Conservation (phyloP, 2,329 filamentous ascomycete species). For the Cladosporium colombiae region DNA sequence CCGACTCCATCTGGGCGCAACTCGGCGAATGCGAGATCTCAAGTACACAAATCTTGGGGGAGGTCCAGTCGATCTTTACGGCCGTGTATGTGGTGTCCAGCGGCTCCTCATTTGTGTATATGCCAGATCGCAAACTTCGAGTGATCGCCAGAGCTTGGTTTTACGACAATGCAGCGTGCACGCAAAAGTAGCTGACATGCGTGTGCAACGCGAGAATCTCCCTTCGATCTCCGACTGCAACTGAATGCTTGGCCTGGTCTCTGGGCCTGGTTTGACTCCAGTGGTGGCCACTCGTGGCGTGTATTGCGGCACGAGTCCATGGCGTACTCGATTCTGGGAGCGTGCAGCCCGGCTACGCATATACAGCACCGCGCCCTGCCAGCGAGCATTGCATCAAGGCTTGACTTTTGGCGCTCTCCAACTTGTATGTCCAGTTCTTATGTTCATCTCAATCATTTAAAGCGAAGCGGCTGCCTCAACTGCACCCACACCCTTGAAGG, state of each 20-base stretch:
- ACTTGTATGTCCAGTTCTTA: not conserved
- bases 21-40: not conserved
- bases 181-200: not conserved
- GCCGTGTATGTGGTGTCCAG: not conserved
- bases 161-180: not conserved
- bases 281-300: not conserved
- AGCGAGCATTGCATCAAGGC: not conserved
- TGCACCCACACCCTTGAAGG: conserved; percentile 50
- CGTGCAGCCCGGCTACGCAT: not conserved
- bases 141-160: not conserved
- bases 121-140: not conserved
- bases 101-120: not conserved
- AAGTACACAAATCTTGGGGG: not conserved
- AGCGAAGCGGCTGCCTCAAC: conserved; percentile 49
- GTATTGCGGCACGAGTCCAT: not conserved
- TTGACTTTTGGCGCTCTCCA: not conserved
- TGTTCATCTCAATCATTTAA: conserved; percentile 23
- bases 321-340: not conserved
- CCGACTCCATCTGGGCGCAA: not conserved
- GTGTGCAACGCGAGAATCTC: not conserved
- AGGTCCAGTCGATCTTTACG: not conserved
- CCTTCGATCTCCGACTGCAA: not conserved
- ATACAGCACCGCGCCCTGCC: not conserved
- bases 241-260: not conserved
- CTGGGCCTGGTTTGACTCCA: not conserved